A percentile compares a stretch with the other conserved stretches of the same genome.
phyloP scores from a whole-genome alignment of 2,329 filamentous ascomycete genomes.

The Lasiodiplodia theobromae region DNA sequence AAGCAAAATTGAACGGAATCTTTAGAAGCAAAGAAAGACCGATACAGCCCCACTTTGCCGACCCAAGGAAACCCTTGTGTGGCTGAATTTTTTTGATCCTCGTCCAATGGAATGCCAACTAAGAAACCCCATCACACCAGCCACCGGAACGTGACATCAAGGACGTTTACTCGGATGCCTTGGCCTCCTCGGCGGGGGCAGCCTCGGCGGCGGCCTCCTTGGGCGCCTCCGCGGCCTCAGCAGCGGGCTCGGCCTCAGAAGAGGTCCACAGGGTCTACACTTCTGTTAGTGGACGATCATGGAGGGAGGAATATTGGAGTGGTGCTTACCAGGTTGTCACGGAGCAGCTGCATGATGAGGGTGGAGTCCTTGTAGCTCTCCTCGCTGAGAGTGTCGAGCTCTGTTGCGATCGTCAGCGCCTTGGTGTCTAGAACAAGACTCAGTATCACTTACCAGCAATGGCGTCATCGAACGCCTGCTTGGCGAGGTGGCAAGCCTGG shows the following conservation, averaged over 20 bases:
- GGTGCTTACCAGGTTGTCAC: slow-evolving; percentile 76
- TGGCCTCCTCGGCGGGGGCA: slow-evolving; percentile 31
- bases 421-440: not conserved
- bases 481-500: slow-evolving; percentile 96
- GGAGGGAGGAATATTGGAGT: not conserved
- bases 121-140: slow-evolving; percentile 28
- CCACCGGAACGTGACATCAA: slow-evolving; percentile 21
- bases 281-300: slow-evolving; percentile 11
- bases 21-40: slow-evolving; percentile 31
- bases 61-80: slow-evolving; percentile 28
- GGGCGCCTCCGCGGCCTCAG: slow-evolving; percentile 54
- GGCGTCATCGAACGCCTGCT: slow-evolving; percentile 98
- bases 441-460: slow-evolving; percentile 65
- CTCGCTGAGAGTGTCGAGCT: slow-evolving; percentile 96
- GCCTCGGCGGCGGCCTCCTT: slow-evolving; percentile 58
- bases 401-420: slow-evolving; percentile 43
- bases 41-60: slow-evolving; percentile 30
- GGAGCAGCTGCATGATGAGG: slow-evolving; percentile 98
- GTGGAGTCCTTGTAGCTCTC: slow-evolving; percentile 99
- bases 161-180: slow-evolving; percentile 29
- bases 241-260: slow-evolving; percentile 77
- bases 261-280: slow-evolving; percentile 89
- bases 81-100: slow-evolving; percentile 29
- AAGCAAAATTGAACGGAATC: slow-evolving; percentile 31
- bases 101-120: slow-evolving; percentile 31